Base-by-base conservation (phyloP, 2,329 filamentous ascomycete genomes). In the Trichoderma aggressivum region DNA sequence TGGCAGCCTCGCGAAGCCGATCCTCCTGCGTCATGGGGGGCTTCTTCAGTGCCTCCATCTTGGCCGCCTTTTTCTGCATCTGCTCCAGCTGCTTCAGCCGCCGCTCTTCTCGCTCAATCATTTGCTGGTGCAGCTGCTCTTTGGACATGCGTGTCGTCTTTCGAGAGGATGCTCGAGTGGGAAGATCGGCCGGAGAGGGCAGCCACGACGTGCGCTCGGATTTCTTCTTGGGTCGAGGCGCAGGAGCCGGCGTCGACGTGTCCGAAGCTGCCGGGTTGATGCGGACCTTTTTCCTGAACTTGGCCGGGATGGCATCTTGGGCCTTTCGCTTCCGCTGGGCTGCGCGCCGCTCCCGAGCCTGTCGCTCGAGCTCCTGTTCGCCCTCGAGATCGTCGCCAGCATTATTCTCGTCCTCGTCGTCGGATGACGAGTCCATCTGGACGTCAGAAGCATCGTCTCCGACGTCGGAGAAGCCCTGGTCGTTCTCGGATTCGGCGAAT, bases 1-100 rank as follows among this genome's bases (percentile, higher is more conserved):
- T 84, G 21, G 91, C 93, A 1, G 94, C 94, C 81, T 97, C 93
- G 32, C 89, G 90, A 32, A 98, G 85, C 47, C 94, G 88, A 79
- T 98, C 91, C 58, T 89, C 93, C 81, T 98, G 95, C 7, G 94
- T 97, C 89, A 97, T 90, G 32, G 91, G 87, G 71, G 91, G 92
- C 69, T 93, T 92, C 81, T 94, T 93, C 74, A 89, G 83, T 69
- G 92, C 92, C 74, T 91, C 91, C 75, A 93, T 85, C 77, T 87
- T 88, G 77, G 92, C 92, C 56, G 91, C 86, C 77, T 89, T 89
- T 73, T 87, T 88, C 77, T 91, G 88, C 89, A 91, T 91, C 70
- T 86, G 83, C 68, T 86, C 88, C 65, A 93, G 82, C 79, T 93
- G 92, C 78, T 91, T 91, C 78, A 92, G 85, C 59, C 92, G 87